Conservation (phyloP, 306 rosid species). For the Betula pendula region DNA sequence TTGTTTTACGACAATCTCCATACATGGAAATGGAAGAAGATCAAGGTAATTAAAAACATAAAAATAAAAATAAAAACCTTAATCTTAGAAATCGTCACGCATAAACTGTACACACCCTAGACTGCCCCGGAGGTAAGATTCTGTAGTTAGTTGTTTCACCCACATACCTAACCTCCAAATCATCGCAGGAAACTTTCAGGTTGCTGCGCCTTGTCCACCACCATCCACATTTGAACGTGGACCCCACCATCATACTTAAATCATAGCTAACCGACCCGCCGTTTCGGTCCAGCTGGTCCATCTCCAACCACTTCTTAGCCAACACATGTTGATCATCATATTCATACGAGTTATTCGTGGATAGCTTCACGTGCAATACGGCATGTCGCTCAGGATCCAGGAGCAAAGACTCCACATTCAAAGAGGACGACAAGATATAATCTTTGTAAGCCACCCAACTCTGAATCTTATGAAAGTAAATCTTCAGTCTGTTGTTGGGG, state of each 20-base stretch:
- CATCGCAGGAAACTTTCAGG: slow-evolving; percentile 33
- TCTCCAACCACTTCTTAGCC: slow-evolving; percentile 2
- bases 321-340: neutral
- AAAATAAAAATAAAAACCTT: neutral
- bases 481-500: slow-evolving; percentile 22
- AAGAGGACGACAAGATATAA: neutral
- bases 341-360: neutral
- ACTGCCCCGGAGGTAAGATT: neutral
- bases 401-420: slow-evolving; percentile 17
- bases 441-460: slow-evolving; percentile 24
- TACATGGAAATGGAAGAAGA: neutral
- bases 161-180: slow-evolving; percentile 43
- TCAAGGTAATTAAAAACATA: neutral
- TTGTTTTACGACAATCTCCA: no score
- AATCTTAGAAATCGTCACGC: neutral
- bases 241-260: slow-evolving; percentile 25
- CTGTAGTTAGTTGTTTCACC: slow-evolving; percentile 4
- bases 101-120: slow-evolving; percentile 13
- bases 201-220: slow-evolving; percentile 1
- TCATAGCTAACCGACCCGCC: slow-evolving; percentile 23
- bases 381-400: slow-evolving; percentile 4
- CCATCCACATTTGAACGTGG: slow-evolving; percentile 6
- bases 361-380: slow-evolving; percentile 11
- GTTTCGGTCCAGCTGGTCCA: slow-evolving; percentile 24
- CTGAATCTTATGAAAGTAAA: slow-evolving; percentile 16